These are phyloP conservation scores for Mesostigma viride DNA, from an alignment of 139 green algal species.

Conservation along the genomic window DNA sequence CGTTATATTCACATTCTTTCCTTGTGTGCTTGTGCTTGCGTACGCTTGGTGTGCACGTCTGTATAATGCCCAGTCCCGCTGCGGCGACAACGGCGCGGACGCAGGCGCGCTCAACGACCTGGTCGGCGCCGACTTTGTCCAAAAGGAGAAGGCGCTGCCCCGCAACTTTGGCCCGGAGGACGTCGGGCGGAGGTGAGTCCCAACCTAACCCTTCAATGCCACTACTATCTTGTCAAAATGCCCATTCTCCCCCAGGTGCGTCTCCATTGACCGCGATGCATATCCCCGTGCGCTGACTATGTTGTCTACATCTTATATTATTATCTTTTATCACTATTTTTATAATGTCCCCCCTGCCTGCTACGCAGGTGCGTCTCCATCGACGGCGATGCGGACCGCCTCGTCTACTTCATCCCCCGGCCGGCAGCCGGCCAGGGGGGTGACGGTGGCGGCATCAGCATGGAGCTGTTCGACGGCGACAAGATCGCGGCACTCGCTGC, in stretches of 20 bases:
- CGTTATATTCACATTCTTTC: no score
- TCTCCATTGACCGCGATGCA: no score
- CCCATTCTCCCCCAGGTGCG: background rate
- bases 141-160: constrained; percentile 71
- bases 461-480: constrained; percentile 86
- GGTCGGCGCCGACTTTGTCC: constrained; percentile 89
- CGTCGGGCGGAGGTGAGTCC: background rate
- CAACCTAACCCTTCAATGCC: background rate
- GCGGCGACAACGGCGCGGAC: no score
- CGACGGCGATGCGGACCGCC: constrained; percentile 88
- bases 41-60: no score
- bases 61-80: no score
- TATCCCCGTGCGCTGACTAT: no score
- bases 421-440: background rate
- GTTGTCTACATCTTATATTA: no score
- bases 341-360: background rate
- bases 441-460: background rate
- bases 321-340: no score
- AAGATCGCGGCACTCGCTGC: constrained; percentile 75
- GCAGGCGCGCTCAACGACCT: constrained; percentile 60
- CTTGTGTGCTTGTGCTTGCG: no score
- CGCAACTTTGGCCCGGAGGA: constrained; percentile 4
- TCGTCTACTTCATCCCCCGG: constrained; percentile 79
- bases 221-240: background rate
- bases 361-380: constrained; percentile 52